These are phyloP conservation scores for Psilocybe sp. DNA, from an alignment of 768 basidiomycete species.

Conservation along the genomic window DNA sequence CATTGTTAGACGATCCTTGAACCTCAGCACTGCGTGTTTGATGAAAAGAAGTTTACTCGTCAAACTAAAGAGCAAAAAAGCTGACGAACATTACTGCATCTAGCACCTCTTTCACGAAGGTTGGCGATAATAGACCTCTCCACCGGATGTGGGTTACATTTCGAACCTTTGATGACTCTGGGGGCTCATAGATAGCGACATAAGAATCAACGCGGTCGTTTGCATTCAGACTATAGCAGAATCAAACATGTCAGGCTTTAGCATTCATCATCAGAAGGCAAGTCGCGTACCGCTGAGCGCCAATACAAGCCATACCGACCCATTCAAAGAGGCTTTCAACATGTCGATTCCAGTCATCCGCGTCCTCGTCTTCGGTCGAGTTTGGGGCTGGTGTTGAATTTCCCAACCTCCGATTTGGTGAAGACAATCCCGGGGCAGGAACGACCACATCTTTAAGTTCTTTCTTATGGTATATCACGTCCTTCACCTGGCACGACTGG, in stretches of 20 bases:
- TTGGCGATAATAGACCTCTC: constrained; percentile 52
- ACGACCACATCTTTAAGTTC: too few relatives aligned
- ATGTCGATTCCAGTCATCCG: constrained; percentile 49
- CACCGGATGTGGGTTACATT: constrained; percentile 55
- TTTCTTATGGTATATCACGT: too few relatives aligned
- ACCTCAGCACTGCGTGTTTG: constrained; percentile 5
- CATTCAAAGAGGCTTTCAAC: constrained; percentile 60
- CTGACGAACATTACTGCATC: constrained; percentile 39
- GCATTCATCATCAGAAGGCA: neutral
- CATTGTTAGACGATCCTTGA: neutral
- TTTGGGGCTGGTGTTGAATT: constrained; percentile 6
- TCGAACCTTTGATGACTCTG: constrained; percentile 40
- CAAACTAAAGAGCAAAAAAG: neutral
- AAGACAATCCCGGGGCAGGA: neutral
- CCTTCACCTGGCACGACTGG: neutral
- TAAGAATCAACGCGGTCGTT: constrained; percentile 70
- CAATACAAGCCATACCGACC: constrained; percentile 68
- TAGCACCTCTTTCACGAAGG: constrained; percentile 53
- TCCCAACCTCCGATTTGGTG: neutral
- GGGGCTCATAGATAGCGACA: constrained; percentile 62
- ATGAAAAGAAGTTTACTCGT: neutral
- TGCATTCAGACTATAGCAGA: constrained; percentile 43
- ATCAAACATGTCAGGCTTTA: neutral
- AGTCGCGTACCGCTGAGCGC: constrained; percentile 54
- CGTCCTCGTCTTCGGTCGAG: constrained; percentile 23